Conservation (phyloP, 805 yeast genomes). For the Saccharomyces paradoxus region DNA sequence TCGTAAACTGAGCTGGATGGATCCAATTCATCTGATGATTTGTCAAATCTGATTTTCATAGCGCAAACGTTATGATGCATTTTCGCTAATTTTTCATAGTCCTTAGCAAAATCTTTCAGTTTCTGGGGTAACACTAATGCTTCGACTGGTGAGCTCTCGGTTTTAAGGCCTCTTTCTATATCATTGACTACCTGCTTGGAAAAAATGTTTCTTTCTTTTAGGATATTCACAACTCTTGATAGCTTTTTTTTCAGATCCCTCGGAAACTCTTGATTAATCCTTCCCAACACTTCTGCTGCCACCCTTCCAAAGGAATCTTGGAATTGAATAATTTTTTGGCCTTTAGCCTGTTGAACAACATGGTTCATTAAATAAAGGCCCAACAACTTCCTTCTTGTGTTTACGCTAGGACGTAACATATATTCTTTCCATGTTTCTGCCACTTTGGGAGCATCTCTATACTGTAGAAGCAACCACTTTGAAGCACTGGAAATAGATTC, state of each 20-base stretch:
- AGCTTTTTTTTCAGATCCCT: slow-evolving; percentile 43
- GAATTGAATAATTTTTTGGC: slow-evolving; percentile 24
- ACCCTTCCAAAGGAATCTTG: slow-evolving; percentile 23
- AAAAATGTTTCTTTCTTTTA: slow-evolving; percentile 57
- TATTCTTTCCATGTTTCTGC: slow-evolving; percentile 24
- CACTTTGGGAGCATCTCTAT: slow-evolving; percentile 19
- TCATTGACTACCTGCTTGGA: slow-evolving; percentile 24
- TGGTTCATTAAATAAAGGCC: slow-evolving; percentile 28
- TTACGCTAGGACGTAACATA: slow-evolving; percentile 16
- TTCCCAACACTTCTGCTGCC: slow-evolving; percentile 29
- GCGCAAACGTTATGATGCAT: slow-evolving; percentile 20
- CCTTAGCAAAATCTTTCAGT: slow-evolving; percentile 21
- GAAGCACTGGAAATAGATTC: slow-evolving; percentile 29
- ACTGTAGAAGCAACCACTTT: slow-evolving; percentile 27
- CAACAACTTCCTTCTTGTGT: slow-evolving; percentile 25
- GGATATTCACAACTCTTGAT: slow-evolving; percentile 52
- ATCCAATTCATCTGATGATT: slow-evolving; percentile 22
- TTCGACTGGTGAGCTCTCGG: slow-evolving; percentile 11
- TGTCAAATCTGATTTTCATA: slow-evolving; percentile 24
- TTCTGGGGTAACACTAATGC: slow-evolving; percentile 31
- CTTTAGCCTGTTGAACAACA: slow-evolving; percentile 29
- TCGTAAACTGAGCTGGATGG: slow-evolving; percentile 22
- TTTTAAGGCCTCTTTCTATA: slow-evolving; percentile 21
- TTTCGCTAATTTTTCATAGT: slow-evolving; percentile 16
- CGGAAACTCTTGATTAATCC: slow-evolving; percentile 32